Conservation (phyloP, 2,329 filamentous ascomycete genomes). For the Xylariaceae sp. region DNA sequence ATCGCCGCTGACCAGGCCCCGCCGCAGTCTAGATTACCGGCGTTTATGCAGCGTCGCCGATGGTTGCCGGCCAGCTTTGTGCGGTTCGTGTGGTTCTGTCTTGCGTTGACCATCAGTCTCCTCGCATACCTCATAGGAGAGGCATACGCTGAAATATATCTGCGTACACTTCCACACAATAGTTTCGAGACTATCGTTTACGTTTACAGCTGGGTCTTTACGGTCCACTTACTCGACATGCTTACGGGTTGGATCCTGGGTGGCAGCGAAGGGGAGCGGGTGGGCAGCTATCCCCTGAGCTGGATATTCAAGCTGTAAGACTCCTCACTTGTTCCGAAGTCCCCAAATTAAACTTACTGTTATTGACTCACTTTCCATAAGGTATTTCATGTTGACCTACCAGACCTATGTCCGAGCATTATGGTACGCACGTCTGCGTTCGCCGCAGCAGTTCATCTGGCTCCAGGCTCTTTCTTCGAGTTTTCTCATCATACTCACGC, state of each 20-base stretch:
- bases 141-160: slow-evolving; percentile 65
- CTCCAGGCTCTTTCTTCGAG: slow-evolving; percentile 62
- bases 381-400: slow-evolving; percentile 53
- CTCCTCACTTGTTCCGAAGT: background rate
- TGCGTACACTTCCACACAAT: slow-evolving; percentile 62
- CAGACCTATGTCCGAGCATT: slow-evolving; percentile 67
- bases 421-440: slow-evolving; percentile 63
- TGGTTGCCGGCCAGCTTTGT: slow-evolving; percentile 66
- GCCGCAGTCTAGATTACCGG: slow-evolving; percentile 21
- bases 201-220: slow-evolving; percentile 67
- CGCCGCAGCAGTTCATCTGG: slow-evolving; percentile 60
- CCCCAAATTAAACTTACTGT: background rate
- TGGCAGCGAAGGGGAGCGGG: slow-evolving; percentile 61
- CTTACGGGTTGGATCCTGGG: slow-evolving; percentile 65
- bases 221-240: slow-evolving; percentile 61
- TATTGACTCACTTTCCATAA: slow-evolving; percentile 14
- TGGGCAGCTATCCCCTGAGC: slow-evolving; percentile 66
- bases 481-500: slow-evolving; percentile 59
- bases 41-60: slow-evolving; percentile 43
- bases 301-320: slow-evolving; percentile 67
- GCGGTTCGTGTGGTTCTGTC: slow-evolving; percentile 66
- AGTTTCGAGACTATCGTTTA: slow-evolving; percentile 65
- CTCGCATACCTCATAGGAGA: slow-evolving; percentile 66
- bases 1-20: slow-evolving; percentile 21
- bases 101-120: slow-evolving; percentile 58